These are phyloP conservation scores for Neospermospora avenae DNA, from an alignment of 2,329 filamentous ascomycete genomes.

Conservation along the genomic window DNA sequence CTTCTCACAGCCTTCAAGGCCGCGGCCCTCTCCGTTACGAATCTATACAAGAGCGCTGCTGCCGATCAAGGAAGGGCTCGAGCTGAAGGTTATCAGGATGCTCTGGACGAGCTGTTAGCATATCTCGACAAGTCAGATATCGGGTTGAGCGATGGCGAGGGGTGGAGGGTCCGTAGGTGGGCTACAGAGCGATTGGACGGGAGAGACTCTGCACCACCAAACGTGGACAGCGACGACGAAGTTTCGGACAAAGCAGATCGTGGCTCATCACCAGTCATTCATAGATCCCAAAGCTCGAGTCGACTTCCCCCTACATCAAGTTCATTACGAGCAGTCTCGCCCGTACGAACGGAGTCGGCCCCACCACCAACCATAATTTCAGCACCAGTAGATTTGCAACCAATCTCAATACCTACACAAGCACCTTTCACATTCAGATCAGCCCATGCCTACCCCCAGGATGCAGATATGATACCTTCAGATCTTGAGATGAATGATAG, in stretches of 20 bases:
- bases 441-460: conserved; percentile 54
- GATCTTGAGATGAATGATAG: conserved; percentile 57
- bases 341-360: conserved; percentile 40
- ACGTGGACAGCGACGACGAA: conserved; percentile 68
- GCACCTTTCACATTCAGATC: conserved; percentile 70
- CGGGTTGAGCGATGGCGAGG: conserved; percentile 76
- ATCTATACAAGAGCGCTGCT: conserved; percentile 90
- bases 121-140: conserved; percentile 82
- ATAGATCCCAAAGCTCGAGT: conserved; percentile 45
- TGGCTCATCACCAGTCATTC: conserved; percentile 55
- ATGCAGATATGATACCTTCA: conserved; percentile 57
- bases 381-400: conserved; percentile 14
- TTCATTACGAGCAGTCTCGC: conserved; percentile 35
- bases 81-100: conserved; percentile 86
- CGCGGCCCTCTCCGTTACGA: conserved; percentile 90
- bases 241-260: conserved; percentile 55
- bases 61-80: conserved; percentile 72
- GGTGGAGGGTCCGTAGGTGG: conserved; percentile 59
- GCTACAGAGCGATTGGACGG: conserved; percentile 68
- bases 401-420: conserved; percentile 48
- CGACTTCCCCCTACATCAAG: conserved; percentile 34
- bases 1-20: conserved; percentile 88
- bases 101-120: conserved; percentile 80
- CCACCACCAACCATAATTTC: conserved; percentile 23
- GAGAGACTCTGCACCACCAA: conserved; percentile 50